Evolutionary conservation across 2,329 filamentous ascomycete species (phyloP), one percentile per base, ranked within the genome.

Genomic region (Xylariomycetidae sp.): DNA sequence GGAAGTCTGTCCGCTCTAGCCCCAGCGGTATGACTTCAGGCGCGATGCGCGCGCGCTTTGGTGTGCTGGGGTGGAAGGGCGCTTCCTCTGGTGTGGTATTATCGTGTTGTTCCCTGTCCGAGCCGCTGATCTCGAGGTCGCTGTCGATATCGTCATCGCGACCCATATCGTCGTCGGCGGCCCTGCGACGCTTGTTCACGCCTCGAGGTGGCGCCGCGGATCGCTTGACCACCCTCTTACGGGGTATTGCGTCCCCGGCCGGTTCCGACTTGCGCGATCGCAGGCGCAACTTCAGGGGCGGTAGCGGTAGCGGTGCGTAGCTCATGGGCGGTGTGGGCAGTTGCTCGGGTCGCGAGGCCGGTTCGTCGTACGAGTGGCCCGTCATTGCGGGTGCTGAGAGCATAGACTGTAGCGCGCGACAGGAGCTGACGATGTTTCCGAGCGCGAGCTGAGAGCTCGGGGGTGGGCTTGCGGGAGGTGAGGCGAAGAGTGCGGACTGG

Each of bases 11-110:
- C 17, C 75, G 69, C 41, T 69, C 74, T 9, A 81, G 66, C 4
- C 77, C 77, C 1, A 79, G 64, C 5, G 77, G 77, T 0, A 82
- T 55, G n/a, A 67, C 62, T 45, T 74, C 74, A 2, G 77, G 77
- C 18, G 76, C 76, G 35, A 80, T 70, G 44, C 75, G 73, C 38
- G 70, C 64, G 34, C 77, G 70, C 56, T 79, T 80, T 1, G 77
- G 77, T 7, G 77, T 82, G 27, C 67, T 63, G 3, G 69, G 72
- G 25, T 57, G 53, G 4, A 54, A 50, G 16, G 31, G 29, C 16
- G 34, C 26, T 10, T 50, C 48, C n/a, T 45, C 41, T n/a, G n/a
- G n/a, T n/a, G n/a, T n/a, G 14, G 36, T 25, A 30, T 48, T 36
- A 16, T 50, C 42, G 12, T 36, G 39, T 14, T 45, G 43, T 11